Base-by-base conservation (phyloP, 768 basidiomycete genomes). In the Tulasnella sp. region DNA sequence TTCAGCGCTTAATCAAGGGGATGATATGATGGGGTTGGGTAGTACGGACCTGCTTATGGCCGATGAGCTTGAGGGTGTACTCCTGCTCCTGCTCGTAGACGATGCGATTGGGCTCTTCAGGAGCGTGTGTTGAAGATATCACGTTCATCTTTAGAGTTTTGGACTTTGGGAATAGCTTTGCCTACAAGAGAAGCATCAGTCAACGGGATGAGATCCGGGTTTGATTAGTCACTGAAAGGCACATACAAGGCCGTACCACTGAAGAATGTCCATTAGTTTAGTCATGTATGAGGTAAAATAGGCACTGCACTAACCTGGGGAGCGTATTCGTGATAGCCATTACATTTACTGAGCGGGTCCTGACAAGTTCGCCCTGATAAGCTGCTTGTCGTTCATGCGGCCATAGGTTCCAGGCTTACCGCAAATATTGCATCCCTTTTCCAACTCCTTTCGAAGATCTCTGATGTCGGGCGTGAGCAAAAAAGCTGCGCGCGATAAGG, bases 1-100 rank as follows among this genome's bases (percentile, higher is more conserved):
- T 16, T n/a, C 6, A 24, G 24, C 64, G 31, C 20, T 60, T 22
- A 64, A 69, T 34, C 18, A 16, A 37, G 31, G 34, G 28, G 31
- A 37, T 69, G 2, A 69, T 1, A 22, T 69, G 37, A 73, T 8
- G 20, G 46, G 37, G 31, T 46, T 11, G 46, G 46, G 18, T 3
- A 14, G 16, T 4, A 74, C 86, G 28, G 72, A 90, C 91, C 86
- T 89, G 92, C 85, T 89, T 90, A 64, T 84, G 85, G 8, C 89
- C 89, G 22, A 90, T 81, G 37, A 90, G 85, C 34, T 90, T 88
- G n/a, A 88, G 81, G 7, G 89, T 91, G 84, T 93, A 94, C 82
- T 89, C 89, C 82, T 92, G 92, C 16, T 85, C 89, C 83, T 93
- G 91, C 42, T 88, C 86, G 82, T 89, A 91, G 12, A 92, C 88